Evolutionary conservation across 2,329 filamentous ascomycete genomes (phyloP), one percentile per base, ranked within the genome.

Genomic region (Furcasterigmium furcatum): DNA sequence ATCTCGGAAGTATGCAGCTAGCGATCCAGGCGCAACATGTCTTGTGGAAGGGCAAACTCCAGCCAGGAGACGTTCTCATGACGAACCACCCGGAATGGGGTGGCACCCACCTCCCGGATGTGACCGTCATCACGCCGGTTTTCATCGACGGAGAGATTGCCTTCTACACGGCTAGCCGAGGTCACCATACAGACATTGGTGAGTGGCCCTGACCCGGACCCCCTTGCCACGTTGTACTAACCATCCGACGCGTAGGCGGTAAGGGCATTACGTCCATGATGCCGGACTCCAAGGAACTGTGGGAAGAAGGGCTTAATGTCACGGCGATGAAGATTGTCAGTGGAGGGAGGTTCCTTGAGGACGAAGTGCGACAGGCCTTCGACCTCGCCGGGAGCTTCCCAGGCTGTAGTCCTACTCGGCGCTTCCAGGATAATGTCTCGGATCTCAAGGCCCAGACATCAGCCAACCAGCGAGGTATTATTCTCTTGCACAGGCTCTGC

Each of bases 1-100:
- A 89, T 59, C 68, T 91, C 3, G 87, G 87, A n/a, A 85, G 80
- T 24, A 91, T 90, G 87, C 84, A 82, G 16, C 88, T 84, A 25
- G 88, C 85, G 19, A 84, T 91, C 3, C 75, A 79, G 49, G 85
- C 58, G 80, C 89, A 70, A 76, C 84, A 45, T 70, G 48, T 83
- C 47, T 84, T 87, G 38, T 89, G 85, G 79, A 73, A 79, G 49
- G 85, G 84, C 7, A 85, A 85, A 52, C 65, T 91, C 42, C 84
- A 85, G 55, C 80, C 76, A 30, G 87, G 87, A 12, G 87, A 91
- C 61, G 87, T 91, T 0, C 73, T 91, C 9, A 82, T 90, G 3
- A 85, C 84, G 0, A 91, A 61, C 45, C 58, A 60, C 44, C 57
- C 57, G 2, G 48, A 44, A 1, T 45, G 46, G 39, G 43, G 44